Evolutionary conservation across 2,329 filamentous ascomycete species (phyloP).

Genomic region (Anthostomella pinea): DNA sequence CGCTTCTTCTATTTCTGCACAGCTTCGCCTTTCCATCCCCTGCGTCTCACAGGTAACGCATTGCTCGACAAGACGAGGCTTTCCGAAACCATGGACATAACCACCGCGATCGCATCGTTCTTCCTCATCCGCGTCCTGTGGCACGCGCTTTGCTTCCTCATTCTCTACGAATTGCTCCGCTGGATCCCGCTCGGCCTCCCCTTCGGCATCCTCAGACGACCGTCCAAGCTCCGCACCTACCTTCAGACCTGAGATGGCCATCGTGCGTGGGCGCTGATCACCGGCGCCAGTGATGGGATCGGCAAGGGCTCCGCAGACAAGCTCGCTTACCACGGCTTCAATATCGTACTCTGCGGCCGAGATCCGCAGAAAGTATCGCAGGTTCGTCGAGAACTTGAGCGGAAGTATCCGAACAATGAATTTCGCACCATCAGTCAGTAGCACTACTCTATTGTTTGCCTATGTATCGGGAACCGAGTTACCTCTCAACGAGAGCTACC

Average conservation of each 20-base stretch:
- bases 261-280: conserved; percentile 46
- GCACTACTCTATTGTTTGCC: too few relatives aligned
- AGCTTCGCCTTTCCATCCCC: too few relatives aligned
- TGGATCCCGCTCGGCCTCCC: background rate
- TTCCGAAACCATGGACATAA: too few relatives aligned
- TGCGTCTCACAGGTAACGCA: too few relatives aligned
- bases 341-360: conserved; percentile 57
- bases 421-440: conserved; percentile 31
- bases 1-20: too few relatives aligned
- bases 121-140: too few relatives aligned
- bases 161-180: background rate
- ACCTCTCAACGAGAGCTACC: too few relatives aligned
- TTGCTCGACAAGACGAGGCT: too few relatives aligned
- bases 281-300: conserved; percentile 55
- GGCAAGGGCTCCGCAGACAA: conserved; percentile 49
- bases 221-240: conserved; percentile 23
- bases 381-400: conserved; percentile 39
- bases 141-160: too few relatives aligned
- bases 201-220: background rate
- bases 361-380: conserved; percentile 45
- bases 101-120: too few relatives aligned
- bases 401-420: conserved; percentile 36
- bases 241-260: conserved; percentile 16
- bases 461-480: too few relatives aligned
- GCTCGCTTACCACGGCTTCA: conserved; percentile 51